A percentile compares a stretch with the other conserved stretches of the same genome.
Conservation (phyloP, 805 yeast species). For the Kodamaea kaohsiungensis region DNA sequence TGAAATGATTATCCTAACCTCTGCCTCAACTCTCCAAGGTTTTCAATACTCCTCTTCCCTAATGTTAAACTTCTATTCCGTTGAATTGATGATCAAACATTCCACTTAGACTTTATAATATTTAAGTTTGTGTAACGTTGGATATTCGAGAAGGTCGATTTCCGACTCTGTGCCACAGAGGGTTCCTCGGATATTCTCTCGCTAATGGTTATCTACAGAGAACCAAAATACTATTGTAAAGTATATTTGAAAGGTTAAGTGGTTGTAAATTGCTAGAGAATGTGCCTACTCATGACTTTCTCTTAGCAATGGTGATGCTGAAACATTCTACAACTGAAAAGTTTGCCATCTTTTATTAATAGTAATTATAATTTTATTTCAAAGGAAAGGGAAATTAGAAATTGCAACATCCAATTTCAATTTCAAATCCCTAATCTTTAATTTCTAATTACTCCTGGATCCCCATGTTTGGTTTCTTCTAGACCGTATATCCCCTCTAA, state of each 20-base stretch:
- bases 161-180: constrained; percentile 1
- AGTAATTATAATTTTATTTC: too few relatives aligned
- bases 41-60: not conserved
- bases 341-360: not conserved
- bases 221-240: not conserved
- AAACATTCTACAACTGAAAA: not conserved
- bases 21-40: not conserved
- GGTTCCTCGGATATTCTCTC: not conserved
- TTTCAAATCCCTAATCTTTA: too few relatives aligned
- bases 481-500: not conserved
- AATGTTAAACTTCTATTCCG: not conserved
- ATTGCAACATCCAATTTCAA: not conserved
- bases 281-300: not conserved
- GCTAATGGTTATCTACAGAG: not conserved
- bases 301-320: not conserved
- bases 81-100: not conserved
- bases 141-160: not conserved
- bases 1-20: not conserved
- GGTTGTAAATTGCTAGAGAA: not conserved
- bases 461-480: not conserved
- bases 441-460: too few relatives aligned
- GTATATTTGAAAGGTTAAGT: not conserved
- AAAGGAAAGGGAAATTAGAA: not conserved
- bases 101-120: not conserved
- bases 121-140: not conserved